A percentile compares a stretch with the other conserved stretches of the same genome.
Conservation (phyloP, 2,329 filamentous ascomycete genomes). For the Fusarium mexicanum region DNA sequence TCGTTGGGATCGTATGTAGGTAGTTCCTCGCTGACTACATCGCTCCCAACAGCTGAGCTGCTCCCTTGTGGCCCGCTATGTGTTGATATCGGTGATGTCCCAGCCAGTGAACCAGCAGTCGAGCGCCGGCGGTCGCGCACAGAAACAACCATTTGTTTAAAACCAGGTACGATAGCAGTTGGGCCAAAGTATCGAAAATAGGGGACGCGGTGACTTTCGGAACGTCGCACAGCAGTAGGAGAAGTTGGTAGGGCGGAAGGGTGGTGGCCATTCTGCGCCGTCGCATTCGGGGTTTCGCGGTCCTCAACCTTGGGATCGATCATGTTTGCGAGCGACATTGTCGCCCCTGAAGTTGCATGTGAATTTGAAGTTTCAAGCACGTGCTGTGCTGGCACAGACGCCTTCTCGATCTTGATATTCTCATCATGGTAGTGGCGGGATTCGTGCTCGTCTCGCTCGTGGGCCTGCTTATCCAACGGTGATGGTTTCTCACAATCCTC, state of each 20-base stretch:
- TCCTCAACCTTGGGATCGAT: conserved; percentile 21
- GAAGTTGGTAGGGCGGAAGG: conserved; percentile 45
- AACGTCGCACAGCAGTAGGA: conserved; percentile 57
- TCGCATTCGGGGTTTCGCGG: conserved; percentile 3
- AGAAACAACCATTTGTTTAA: conserved; percentile 90
- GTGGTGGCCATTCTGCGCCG: conserved; percentile 11
- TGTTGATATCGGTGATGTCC: conserved; percentile 59
- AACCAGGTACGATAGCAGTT: conserved; percentile 89
- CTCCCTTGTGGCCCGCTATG: conserved; percentile 48
- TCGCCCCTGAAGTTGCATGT: not conserved
- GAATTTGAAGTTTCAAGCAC: conserved; percentile 21
- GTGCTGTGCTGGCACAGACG: conserved; percentile 13
- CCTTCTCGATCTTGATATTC: conserved; percentile 48
- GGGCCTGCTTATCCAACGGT: conserved; percentile 4
- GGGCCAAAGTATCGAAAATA: conserved; percentile 93
- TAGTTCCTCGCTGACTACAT: conserved; percentile 61
- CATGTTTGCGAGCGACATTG: conserved; percentile 18
- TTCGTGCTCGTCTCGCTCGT: conserved; percentile 41
- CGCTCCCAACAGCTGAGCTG: conserved; percentile 55
- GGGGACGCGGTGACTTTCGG: conserved; percentile 74
- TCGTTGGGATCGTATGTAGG: conserved; percentile 83
- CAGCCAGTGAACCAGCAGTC: conserved; percentile 65
- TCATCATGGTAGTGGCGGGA: conserved; percentile 48
- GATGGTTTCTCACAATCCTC: conserved; percentile 47
- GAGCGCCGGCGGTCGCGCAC: conserved; percentile 73